These are phyloP conservation scores for Saccharomyces hybrid DNA, from an alignment of 1,139 yeast species.

Conservation along the genomic window DNA sequence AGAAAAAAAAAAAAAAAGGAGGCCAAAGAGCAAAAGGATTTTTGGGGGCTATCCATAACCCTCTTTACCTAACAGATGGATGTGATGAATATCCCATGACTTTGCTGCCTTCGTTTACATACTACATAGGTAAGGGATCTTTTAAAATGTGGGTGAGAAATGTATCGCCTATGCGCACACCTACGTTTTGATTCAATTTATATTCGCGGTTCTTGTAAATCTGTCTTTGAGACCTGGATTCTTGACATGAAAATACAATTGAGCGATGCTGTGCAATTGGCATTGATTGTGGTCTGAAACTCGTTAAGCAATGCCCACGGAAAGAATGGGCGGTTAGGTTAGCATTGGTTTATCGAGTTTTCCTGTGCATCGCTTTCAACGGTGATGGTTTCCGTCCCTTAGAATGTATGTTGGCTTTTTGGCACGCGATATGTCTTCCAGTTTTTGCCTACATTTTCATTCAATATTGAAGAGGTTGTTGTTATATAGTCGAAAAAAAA, in stretches of 20 bases:
- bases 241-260: background rate
- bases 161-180: background rate
- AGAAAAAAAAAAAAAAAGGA: background rate
- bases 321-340: background rate
- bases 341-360: background rate
- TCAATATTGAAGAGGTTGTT: background rate
- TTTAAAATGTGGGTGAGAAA: background rate
- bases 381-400: background rate
- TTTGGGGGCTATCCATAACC: background rate
- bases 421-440: background rate
- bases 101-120: background rate
- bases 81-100: background rate
- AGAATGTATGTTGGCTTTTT: background rate
- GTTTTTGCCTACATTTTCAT: background rate
- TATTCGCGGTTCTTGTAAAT: background rate
- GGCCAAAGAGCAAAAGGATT: background rate
- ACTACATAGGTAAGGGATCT: background rate
- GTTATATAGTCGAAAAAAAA: background rate
- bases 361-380: background rate
- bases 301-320: background rate
- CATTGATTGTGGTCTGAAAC: background rate
- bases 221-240: background rate
- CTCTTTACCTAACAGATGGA: background rate
- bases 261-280: background rate
- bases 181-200: background rate